These are phyloP conservation scores for Botryotinia narcissicola DNA, from an alignment of 2,329 filamentous ascomycete genomes.

Conservation along the genomic window DNA sequence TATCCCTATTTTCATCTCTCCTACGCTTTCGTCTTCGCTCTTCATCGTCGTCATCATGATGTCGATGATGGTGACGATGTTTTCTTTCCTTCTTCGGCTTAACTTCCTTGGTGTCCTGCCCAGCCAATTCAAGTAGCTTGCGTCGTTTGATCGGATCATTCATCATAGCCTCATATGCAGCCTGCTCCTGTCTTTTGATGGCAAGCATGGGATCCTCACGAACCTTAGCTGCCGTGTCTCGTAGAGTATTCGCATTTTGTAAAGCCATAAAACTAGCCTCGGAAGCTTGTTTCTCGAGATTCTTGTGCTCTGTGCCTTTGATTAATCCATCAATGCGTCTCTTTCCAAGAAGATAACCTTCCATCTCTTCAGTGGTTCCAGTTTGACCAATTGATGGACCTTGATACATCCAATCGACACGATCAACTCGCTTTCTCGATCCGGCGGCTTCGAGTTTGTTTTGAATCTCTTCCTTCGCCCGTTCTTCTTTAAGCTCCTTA, in stretches of 20 bases:
- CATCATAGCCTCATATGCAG: conserved; percentile 76
- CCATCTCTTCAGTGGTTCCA: conserved; percentile 84
- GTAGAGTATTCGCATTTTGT: conserved; percentile 67
- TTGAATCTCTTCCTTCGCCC: conserved; percentile 87
- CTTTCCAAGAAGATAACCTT: conserved; percentile 91
- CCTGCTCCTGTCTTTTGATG: conserved; percentile 89
- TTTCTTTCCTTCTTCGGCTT: conserved; percentile 48
- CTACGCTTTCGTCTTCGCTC: conserved; percentile 47
- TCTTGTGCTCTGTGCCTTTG: conserved; percentile 77
- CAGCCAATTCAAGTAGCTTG: conserved; percentile 64
- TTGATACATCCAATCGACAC: conserved; percentile 98
- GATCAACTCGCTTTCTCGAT: conserved; percentile 72
- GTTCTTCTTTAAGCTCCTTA: conserved; percentile 92
- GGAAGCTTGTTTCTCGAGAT: conserved; percentile 71
- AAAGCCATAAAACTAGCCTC: conserved; percentile 59
- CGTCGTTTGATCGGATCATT: conserved; percentile 68
- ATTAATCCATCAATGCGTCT: conserved; percentile 84
- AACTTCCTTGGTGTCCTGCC: conserved; percentile 45
- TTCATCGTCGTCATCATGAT: conserved; percentile 39
- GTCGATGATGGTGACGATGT: conserved; percentile 42
- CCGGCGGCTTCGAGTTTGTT: conserved; percentile 85
- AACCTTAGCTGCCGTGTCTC: conserved; percentile 83
- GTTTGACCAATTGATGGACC: conserved; percentile 74
- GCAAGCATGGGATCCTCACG: conserved; percentile 87
- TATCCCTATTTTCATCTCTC: conserved; percentile 37